Evolutionary conservation across 2,329 filamentous ascomycete genomes (phyloP).

Genomic region (Fusarium staphyleae): DNA sequence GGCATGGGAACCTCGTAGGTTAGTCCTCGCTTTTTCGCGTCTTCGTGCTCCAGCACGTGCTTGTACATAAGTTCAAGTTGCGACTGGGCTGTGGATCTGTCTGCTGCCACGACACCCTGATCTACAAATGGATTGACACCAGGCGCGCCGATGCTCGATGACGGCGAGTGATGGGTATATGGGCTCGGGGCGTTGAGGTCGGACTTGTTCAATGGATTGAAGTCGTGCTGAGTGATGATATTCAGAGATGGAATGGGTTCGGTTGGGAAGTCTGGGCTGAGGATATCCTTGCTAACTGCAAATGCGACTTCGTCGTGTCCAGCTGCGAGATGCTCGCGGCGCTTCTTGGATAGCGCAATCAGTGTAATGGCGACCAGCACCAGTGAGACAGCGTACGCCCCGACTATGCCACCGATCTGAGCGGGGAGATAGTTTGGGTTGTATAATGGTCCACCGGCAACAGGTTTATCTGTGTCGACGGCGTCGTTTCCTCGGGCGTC

Average conservation of each 20-base stretch:
- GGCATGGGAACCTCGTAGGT: conserved; percentile 53
- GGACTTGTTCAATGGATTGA: conserved; percentile 54
- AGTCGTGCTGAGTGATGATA: conserved; percentile 48
- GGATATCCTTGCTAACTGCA: conserved; percentile 40
- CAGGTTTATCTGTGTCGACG: conserved; percentile 65
- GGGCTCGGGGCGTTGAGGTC: conserved; percentile 45
- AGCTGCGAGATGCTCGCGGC: conserved; percentile 59
- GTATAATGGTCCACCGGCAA: conserved; percentile 65
- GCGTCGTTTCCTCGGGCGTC: conserved; percentile 50
- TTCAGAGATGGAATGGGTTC: conserved; percentile 20
- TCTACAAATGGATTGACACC: conserved; percentile 78
- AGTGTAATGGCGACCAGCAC: conserved; percentile 74
- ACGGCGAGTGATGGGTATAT: conserved; percentile 57
- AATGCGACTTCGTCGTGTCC: conserved; percentile 62
- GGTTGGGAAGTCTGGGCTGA: conserved; percentile 34
- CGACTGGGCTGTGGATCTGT: conserved; percentile 76
- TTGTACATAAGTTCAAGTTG: conserved; percentile 92
- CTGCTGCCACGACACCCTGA: conserved; percentile 74
- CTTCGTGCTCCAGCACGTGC: conserved; percentile 89
- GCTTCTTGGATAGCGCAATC: conserved; percentile 64
- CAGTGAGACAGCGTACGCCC: conserved; percentile 80
- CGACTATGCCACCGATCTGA: conserved; percentile 84
- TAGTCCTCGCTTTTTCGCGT: conserved; percentile 65
- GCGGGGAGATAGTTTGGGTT: conserved; percentile 74
- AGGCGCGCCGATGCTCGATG: conserved; percentile 56